Base-by-base conservation (phyloP, 73 alveolate species). In the Stentor coeruleus region DNA sequence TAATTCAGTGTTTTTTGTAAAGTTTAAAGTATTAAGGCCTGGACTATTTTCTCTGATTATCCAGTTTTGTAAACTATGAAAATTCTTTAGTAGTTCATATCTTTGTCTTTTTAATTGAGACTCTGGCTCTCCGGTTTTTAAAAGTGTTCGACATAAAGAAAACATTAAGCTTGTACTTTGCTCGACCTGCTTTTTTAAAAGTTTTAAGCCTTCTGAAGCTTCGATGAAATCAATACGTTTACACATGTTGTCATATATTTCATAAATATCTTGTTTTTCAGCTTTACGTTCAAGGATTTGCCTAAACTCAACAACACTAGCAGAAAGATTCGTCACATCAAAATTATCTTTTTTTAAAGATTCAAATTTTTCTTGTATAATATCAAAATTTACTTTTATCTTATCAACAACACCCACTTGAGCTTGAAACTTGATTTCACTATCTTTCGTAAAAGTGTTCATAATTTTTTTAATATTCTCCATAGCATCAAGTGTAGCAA, bases 21-120 rank as follows among this genome's bases (percentile, higher is more conserved):
- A 49, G 66, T 6, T 11, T 11, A 11, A 49, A n/a, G n/a, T n/a
- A 20, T 49, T 49, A 49, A 49, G 66, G 6, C 66, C 66, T 11
- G 66, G 66, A 49, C 66, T 49, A n/a, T n/a, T n/a, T 57, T 57
- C 73, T 57, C 73, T 31, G 73, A n/a, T 57, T 57, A 57, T 57
- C 73, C 73, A 57, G 28, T 57, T 57, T 20, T 20, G 35, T 20
- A 57, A 31, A 57, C 35, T 20, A 57, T n/a, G 15, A 31, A 57
- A 20, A 31, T 57, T 20, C 2, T 31, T n/a, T 20, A 20, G 28
- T 57, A 57, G 28, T 1, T 57, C 73, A 57, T 20, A 57, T 31
- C 73, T 57, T 2, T 57, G 73, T 31, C 28, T 57, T 57, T 31
- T 57, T n/a, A 57, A 20, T 31, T 20, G 35, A 57, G 73, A 20